These are phyloP conservation scores for Sphagnurus paluster DNA, from an alignment of 1,284 basidiomycete genomes.

Conservation along the genomic window DNA sequence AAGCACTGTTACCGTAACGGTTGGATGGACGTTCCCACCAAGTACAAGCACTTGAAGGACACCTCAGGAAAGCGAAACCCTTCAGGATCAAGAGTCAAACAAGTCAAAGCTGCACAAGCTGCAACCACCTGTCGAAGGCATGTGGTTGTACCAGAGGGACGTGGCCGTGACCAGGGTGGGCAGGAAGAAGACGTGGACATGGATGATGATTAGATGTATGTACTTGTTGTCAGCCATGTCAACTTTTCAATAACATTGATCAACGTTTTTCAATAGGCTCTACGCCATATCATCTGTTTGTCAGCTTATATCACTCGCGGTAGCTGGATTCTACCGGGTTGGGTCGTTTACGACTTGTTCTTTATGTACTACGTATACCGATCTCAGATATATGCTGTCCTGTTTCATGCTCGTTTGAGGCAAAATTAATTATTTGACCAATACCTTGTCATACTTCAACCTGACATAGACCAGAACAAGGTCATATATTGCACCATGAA, in stretches of 20 bases:
- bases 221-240: neutral
- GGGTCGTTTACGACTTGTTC: neutral
- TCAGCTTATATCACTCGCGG: neutral
- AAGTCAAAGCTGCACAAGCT: neutral
- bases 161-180: neutral
- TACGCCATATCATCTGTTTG: neutral
- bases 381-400: neutral
- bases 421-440: neutral
- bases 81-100: neutral
- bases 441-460: neutral
- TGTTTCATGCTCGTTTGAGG: neutral
- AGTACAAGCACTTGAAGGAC: neutral
- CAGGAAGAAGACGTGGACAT: neutral
- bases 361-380: neutral
- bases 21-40: neutral
- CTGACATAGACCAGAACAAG: neutral
- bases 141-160: neutral
- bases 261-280: neutral
- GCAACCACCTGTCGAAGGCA: too few species aligned
- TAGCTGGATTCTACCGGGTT: neutral
- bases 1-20: neutral
- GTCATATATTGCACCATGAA: neutral
- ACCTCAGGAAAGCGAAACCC: neutral
- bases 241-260: neutral
- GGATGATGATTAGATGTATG: neutral